Evolutionary conservation across 371 early-diverging fungal genomes (phyloP).

Genomic region (Mortierella sp.): DNA sequence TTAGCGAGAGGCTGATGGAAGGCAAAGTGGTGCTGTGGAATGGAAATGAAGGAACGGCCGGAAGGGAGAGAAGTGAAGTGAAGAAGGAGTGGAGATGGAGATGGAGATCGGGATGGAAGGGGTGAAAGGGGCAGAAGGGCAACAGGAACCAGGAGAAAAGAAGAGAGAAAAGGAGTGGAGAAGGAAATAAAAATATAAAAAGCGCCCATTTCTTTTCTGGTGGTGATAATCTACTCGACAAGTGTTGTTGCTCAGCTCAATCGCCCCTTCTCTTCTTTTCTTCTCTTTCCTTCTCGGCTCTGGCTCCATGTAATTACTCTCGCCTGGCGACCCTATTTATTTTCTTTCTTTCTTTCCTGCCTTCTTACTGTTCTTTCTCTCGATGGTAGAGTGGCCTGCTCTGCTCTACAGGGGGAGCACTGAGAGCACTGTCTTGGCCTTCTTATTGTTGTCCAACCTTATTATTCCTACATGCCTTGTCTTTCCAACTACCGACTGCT

Average conservation of each 20-base stretch:
- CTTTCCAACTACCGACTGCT: not conserved
- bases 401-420: constrained; percentile 12
- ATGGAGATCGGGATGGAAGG: not conserved
- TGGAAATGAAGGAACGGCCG: not conserved
- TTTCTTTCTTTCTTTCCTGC: not conserved
- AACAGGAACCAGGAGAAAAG: not conserved
- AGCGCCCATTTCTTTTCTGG: not conserved
- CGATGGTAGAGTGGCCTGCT: not conserved
- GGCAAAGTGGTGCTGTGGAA: not conserved
- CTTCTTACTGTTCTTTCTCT: constrained; percentile 10
- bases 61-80: not conserved
- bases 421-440: constrained; percentile 9
- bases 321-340: not conserved
- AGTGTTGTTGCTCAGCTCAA: not conserved
- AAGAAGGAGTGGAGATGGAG: constrained; percentile 1
- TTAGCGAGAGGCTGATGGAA: not conserved
- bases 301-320: not conserved
- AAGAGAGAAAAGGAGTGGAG: not conserved
- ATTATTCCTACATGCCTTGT: not conserved
- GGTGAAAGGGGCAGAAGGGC: not conserved
- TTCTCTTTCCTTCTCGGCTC: not conserved
- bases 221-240: constrained; percentile 7
- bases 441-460: constrained; percentile 4
- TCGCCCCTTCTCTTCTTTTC: not conserved
- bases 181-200: constrained; percentile 4